Evolutionary conservation across 2,329 filamentous ascomycete genomes (phyloP), one percentile per base, ranked within the genome.

Genomic region (Fusarium albidum): DNA sequence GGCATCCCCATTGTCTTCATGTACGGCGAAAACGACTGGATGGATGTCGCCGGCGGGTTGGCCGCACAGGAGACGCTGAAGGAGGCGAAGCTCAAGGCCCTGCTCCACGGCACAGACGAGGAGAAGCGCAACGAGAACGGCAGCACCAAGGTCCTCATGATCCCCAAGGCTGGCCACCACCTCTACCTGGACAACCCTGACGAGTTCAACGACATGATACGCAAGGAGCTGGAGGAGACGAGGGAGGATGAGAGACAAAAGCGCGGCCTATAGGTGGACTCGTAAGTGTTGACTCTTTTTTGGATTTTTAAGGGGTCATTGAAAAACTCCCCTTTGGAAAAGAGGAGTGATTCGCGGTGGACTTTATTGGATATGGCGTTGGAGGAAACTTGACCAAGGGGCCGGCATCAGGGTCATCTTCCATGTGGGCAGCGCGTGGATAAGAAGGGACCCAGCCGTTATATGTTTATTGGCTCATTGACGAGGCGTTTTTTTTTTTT

Each of bases 21-120:
- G 90, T 99, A 99, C 70, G 95, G 95, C 59, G 93, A 98, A 67
- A 88, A 95, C 68, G 95, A 99, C 78, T 99, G 95, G 95, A 99
- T 99, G 95, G 95, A 99, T 63, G 87, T 95, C 9, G 86, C 86
- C 0, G 95, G 93, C 25, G 95, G 95, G 0, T 85, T 87, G 39
- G 92, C 90, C 0, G 87, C 93, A 0, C 85, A 90, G 68, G 85
- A 93, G 73, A 92, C 89, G 71, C 82, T 98, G 11, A 87, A 91
- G 55, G 80, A 87, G 52, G 86, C 88, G 58, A 84, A 83, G 59
- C 74, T 76, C 21, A 82, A 83, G 42, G 79, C 82, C 1, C 75
- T 96, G 4, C 74, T 80, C 11, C 73, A 81, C 17, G 89, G 83
- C 17, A 88, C 82, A 0, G 77, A 81, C 2, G 88, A 92, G 51